Base-by-base conservation (phyloP, 106 monocot species). In the Dendrobium huoshanense region DNA sequence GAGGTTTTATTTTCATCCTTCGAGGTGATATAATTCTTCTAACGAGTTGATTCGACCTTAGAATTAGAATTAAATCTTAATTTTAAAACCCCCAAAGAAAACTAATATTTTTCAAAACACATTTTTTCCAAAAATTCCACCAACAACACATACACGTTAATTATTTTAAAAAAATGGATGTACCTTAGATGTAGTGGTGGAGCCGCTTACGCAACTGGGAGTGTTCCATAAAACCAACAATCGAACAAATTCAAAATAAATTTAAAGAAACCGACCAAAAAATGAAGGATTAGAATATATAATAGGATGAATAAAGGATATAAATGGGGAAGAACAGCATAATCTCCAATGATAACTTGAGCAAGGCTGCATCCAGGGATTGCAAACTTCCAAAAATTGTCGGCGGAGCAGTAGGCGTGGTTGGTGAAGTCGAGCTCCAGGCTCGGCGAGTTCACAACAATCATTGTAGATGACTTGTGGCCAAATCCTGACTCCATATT, bases 351-450 rank as follows among this genome's bases (percentile, higher is more conserved):
- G 19, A 88, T 27, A 2, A 77, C 87, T 37, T 73, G 77, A 58
- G 72, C 77, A 18, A 1, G 37, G 9, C 25, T 84, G 41, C 88
- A 87, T 86, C 90, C 90, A 58, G 85, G 81, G 77, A 77, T 11
- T 18, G 89, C 47, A 78, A 98, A 83, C 59, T 79, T 73, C 17
- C 79, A 67, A 77, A 92, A 77, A 67, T 98, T 95, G 81, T 51
- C 70, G 77, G 74, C 10, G 22, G 98, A 89, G 87, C 90, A 89
- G 85, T 91, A 98, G 67, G 89, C 92, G 80, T 79, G 79, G 86
- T 98, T 98, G 81, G 94, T 95, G 64, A 92, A 88, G 22, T 88
- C 94, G 49, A 98, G 89, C 29, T 95, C 98, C 78, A 92, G 90
- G 79, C 33, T 87, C 64, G 92, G 98, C 78, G 87, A 87, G 88